phyloP scores from a whole-genome alignment of 1,139 yeast species.

The Geotrichum siamense region DNA sequence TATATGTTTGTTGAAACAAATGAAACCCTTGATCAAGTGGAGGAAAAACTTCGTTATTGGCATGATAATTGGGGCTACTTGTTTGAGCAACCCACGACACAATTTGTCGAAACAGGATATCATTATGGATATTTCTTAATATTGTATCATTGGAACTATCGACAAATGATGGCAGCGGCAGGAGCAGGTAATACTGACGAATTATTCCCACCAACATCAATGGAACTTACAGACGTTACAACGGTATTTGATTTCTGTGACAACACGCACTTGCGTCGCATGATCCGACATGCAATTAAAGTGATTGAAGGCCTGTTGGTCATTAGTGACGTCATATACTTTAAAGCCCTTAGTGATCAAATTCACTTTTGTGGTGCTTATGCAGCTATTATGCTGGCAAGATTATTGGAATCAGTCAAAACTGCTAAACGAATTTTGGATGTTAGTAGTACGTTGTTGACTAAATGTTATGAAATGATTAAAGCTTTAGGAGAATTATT shows the following conservation, averaged over 20 bases:
- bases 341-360: conserved; percentile 64
- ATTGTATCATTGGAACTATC: conserved; percentile 34
- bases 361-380: conserved; percentile 53
- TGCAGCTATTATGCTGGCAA: conserved; percentile 43
- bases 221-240: conserved; percentile 11
- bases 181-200: conserved; percentile 3
- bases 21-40: conserved; percentile 31
- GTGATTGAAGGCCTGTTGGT: conserved; percentile 40
- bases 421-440: conserved; percentile 10
- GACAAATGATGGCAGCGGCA: conserved; percentile 7
- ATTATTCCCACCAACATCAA: conserved; percentile 4
- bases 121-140: conserved; percentile 57
- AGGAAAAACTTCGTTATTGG: conserved; percentile 48
- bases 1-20: conserved; percentile 52
- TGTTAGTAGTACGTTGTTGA: conserved; percentile 12
- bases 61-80: conserved; percentile 63
- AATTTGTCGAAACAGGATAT: conserved; percentile 68
- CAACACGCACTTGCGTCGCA: conserved; percentile 21
- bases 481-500: conserved; percentile 10
- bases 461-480: conserved; percentile 8
- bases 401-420: conserved; percentile 24
- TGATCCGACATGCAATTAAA: conserved; percentile 37
- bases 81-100: conserved; percentile 65
- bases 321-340: conserved; percentile 53
- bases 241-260: conserved; percentile 17